Evolutionary conservation across 495 filamentous ascomycete genomes (phyloP), one percentile per base, ranked within the genome.

Genomic region (Annulohypoxylon moriforme): DNA sequence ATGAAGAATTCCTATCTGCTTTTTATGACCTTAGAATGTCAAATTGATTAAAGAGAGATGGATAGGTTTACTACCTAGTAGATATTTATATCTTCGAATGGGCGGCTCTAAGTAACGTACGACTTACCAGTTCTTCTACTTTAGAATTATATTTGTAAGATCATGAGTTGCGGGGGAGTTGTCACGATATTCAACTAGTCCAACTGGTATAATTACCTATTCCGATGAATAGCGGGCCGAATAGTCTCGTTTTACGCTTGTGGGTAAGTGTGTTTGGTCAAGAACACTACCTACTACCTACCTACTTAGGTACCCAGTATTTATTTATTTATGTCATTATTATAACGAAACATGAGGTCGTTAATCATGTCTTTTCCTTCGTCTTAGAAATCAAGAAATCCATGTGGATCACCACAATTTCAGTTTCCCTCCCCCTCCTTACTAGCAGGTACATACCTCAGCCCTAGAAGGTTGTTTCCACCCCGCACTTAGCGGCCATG

Each of bases 181-280:
- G n/a, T 72, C 60, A 64, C 52, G 58, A 66, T 64, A 36, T 56
- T 14, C 22, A 27, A 68, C 46, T 68, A 64, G 64, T 13, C 60
- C 36, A 47, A 73, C 70, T 73, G 70, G 18, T 73, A 68, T 22
- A 68, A 10, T 73, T 73, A 61, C 70, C 70, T 61, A 44, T 65
- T 73, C 68, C 10, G 52, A 64, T 27, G 4, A 38, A 47, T 50
- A 50, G 56, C 62, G 57, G 38, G 11, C 24, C 47, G 62, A 57
- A 62, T 61, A 57, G 44, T 52, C 9, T 52, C 56, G 47, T 46
- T 68, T 61, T 61, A 68, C 56, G 56, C n/a, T n/a, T n/a, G n/a
- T n/a, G n/a, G n/a, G n/a, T n/a, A n/a, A n/a, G n/a, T n/a, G n/a
- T 59, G 36, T 33, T 50, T 40, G 6, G 25, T 50, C 42, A 53